A percentile compares a stretch with the other conserved stretches of the same genome.
These are phyloP conservation scores for Collybiopsis confluens DNA, from an alignment of 768 basidiomycete species.

Conservation along the genomic window DNA sequence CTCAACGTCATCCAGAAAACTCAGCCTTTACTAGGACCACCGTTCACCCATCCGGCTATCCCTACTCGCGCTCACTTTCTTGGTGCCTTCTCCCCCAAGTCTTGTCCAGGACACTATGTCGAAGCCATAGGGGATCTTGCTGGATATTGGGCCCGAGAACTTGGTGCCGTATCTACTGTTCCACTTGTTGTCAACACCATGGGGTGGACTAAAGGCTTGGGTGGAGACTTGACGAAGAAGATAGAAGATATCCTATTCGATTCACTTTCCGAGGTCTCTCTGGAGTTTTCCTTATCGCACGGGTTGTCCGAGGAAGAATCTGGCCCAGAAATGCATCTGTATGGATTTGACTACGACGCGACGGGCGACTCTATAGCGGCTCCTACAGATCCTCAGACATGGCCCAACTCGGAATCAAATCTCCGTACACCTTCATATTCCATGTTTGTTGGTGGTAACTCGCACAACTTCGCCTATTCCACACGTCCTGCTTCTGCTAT, in stretches of 20 bases:
- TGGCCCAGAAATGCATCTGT: background rate
- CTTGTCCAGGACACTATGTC: conserved; percentile 75
- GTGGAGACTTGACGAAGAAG: conserved; percentile 67
- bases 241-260: conserved; percentile 56
- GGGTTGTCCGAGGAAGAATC: background rate
- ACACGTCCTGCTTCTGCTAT: background rate
- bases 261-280: background rate
- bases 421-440: background rate
- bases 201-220: conserved; percentile 95
- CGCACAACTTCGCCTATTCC: background rate
- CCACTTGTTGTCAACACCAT: conserved; percentile 94
- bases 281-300: background rate
- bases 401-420: background rate
- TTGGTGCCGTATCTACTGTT: conserved; percentile 41
- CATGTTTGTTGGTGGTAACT: background rate
- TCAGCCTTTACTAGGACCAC: conserved; percentile 70
- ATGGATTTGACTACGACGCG: background rate
- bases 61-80: conserved; percentile 78
- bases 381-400: background rate
- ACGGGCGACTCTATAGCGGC: background rate
- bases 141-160: conserved; percentile 48
- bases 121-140: conserved; percentile 62
- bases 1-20: conserved; percentile 66
- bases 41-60: conserved; percentile 78
- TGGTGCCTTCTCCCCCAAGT: conserved; percentile 73